phyloP scores from a whole-genome alignment of 352 stramenopile species.

The Pythium apleroticum region DNA sequence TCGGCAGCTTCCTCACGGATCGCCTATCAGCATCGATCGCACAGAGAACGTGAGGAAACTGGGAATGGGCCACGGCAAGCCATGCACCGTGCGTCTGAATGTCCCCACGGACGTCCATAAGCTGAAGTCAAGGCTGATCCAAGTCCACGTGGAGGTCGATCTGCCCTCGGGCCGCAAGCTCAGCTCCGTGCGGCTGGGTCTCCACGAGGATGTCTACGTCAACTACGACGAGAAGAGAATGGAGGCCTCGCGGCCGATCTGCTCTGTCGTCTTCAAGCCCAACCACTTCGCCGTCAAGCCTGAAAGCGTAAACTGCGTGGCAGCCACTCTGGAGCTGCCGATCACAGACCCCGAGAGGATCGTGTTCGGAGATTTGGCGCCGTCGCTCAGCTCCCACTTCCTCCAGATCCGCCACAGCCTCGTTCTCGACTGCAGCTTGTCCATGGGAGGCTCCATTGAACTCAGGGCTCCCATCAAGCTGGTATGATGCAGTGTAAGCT shows the following conservation, averaged over 20 bases:
- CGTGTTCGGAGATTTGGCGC: background rate
- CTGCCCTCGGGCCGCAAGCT: background rate
- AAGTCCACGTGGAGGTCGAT: slow-evolving; percentile 8
- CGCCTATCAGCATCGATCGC: background rate
- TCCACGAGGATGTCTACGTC: slow-evolving; percentile 5
- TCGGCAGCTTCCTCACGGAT: background rate
- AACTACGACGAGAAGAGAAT: background rate
- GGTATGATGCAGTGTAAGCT: background rate
- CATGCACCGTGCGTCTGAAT: background rate
- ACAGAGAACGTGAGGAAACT: slow-evolving; percentile 2
- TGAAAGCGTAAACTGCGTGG: background rate
- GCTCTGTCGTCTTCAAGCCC: background rate
- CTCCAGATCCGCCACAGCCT: slow-evolving; percentile 10
- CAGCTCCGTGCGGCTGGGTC: background rate
- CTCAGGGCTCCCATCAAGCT: background rate
- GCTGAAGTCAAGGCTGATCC: background rate
- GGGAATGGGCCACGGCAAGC: slow-evolving; percentile 2
- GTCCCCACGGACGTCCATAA: background rate
- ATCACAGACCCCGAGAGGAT: slow-evolving; percentile 3
- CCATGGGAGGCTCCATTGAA: background rate
- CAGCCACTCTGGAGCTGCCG: background rate
- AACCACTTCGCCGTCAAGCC: background rate
- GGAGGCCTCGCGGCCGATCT: background rate
- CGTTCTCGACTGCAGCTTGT: slow-evolving; percentile 7
- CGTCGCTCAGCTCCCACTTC: slow-evolving; percentile 1